Evolutionary conservation across 2,329 filamentous ascomycete species (phyloP), one percentile per base, ranked within the genome.

Genomic region (Fusarium papillatum): DNA sequence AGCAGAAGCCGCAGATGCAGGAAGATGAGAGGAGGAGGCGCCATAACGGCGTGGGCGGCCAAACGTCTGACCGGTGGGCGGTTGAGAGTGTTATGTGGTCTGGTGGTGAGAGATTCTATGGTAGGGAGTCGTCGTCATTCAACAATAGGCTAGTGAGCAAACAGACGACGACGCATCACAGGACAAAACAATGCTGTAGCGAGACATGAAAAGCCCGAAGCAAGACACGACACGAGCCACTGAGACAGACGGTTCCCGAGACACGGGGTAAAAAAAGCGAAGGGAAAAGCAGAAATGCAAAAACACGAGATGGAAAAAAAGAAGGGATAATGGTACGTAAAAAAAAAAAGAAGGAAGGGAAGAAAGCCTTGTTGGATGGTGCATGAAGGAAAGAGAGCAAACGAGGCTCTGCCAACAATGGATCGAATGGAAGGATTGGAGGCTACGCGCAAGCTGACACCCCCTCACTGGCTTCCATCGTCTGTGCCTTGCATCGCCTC

Each of bases 101-200:
- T 22, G 63, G 48, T 70, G 57, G 73, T 76, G 76, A 71, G 73
- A 71, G 70, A 70, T 53, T 31, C 55, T 71, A 70, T 59, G n/a
- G 59, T 65, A 68, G 39, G 39, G 43, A 69, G 69, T 71, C 69
- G 77, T 79, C 75, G 77, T 78, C 68, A 79, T 73, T 73, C 61
- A 75, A 64, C 61, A 75, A 64, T 61, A 34, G 50, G 50, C 50
- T n/a, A 34, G 26, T 68, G 70, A 68, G 64, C 70, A 76, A 61
- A 71, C 69, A 31, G 24, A 34, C 50, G 24, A 34, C 53, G 66
- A 73, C 70, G 17, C 70, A 73, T 73, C 24, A 48, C 65, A 68
- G 66, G 69, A 64, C 62, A 57, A 57, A 70, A 65, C 48, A 68
- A 66, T 34, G 31, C 34, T 34, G 67, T n/a, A 34, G 59, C 43